Percentiles rank a stretch among this genome's conserved stretches.
These are phyloP conservation scores for Coniochaeta sp. DNA, from an alignment of 2,329 filamentous ascomycete species.

Conservation along the genomic window DNA sequence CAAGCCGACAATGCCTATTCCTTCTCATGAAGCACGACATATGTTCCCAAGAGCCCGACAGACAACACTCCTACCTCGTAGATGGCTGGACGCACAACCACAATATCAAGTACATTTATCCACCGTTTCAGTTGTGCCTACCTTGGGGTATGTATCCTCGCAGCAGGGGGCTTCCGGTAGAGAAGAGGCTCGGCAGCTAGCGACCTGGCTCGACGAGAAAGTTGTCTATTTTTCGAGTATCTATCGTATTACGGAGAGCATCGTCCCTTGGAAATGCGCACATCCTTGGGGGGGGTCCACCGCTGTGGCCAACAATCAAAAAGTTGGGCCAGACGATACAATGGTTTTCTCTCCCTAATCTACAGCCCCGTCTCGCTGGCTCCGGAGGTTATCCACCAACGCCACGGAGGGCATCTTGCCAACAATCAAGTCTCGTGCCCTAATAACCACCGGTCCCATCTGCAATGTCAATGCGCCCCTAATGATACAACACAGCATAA, in stretches of 20 bases:
- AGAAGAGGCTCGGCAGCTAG: not conserved
- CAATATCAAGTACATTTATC: not conserved
- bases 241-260: not conserved
- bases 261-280: not conserved
- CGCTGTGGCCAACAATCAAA: not conserved
- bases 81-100: too few species aligned
- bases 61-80: too few species aligned
- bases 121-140: not conserved
- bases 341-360: not conserved
- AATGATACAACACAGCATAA: not conserved
- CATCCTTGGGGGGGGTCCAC: not conserved
- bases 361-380: not conserved
- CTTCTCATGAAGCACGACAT: too few species aligned
- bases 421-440: not conserved
- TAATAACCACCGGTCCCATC: not conserved
- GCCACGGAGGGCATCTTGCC: not conserved
- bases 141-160: not conserved
- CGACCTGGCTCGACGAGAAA: not conserved
- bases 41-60: too few species aligned
- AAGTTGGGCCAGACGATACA: not conserved
- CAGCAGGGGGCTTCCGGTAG: not conserved
- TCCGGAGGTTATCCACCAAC: not conserved
- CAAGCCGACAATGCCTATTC: too few species aligned
- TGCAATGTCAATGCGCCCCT: not conserved
- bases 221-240: not conserved